Conservation (phyloP, 805 yeast genomes). For the Candida boidinii region DNA sequence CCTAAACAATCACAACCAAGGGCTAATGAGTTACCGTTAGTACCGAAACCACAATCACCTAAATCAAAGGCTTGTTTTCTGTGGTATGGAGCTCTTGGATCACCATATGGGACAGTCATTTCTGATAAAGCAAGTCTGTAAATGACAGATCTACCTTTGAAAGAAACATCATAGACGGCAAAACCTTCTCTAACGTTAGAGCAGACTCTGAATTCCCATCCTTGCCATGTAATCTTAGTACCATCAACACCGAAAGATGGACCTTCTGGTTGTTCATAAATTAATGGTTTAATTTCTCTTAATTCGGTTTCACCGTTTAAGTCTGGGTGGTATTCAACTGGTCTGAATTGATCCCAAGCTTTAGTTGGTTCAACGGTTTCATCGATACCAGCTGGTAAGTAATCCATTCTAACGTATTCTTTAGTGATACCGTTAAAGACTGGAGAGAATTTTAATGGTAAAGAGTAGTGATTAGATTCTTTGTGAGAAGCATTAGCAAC, state of each 20-base stretch:
- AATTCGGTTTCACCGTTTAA: slow-evolving; percentile 40
- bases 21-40: slow-evolving; percentile 54
- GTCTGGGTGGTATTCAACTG: slow-evolving; percentile 70
- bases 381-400: slow-evolving; percentile 64
- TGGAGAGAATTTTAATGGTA: slow-evolving; percentile 67
- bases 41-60: slow-evolving; percentile 82
- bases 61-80: slow-evolving; percentile 83
- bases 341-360: slow-evolving; percentile 51
- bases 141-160: slow-evolving; percentile 69
- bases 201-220: slow-evolving; percentile 70
- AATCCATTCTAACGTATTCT: slow-evolving; percentile 64
- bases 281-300: slow-evolving; percentile 62
- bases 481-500: slow-evolving; percentile 55
- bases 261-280: slow-evolving; percentile 72
- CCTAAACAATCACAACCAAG: slow-evolving; percentile 83
- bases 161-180: slow-evolving; percentile 61
- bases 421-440: slow-evolving; percentile 56
- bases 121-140: slow-evolving; percentile 70
- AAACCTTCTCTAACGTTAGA: slow-evolving; percentile 73
- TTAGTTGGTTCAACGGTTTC: slow-evolving; percentile 44
- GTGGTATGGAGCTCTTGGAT: slow-evolving; percentile 75
- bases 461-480: slow-evolving; percentile 69
- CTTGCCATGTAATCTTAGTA: slow-evolving; percentile 67
- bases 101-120: slow-evolving; percentile 87
- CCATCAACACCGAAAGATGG: slow-evolving; percentile 58